A percentile compares a stretch with the other conserved stretches of the same genome.
Evolutionary conservation across 2,329 filamentous ascomycete genomes (phyloP).

Genomic region (Colletotrichum zoysiae): DNA sequence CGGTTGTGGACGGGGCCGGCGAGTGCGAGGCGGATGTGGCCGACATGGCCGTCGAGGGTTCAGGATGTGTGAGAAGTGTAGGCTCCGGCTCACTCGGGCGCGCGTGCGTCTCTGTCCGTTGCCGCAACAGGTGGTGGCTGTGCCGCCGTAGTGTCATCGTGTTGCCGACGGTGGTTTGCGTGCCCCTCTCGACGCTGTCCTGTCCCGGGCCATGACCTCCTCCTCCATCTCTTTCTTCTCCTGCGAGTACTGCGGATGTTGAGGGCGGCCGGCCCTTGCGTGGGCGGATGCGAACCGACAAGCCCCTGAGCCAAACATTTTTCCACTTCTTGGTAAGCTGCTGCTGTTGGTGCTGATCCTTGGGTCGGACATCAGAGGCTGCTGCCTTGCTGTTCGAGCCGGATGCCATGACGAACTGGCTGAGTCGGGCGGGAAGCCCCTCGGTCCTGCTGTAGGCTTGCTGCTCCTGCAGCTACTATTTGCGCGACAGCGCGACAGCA

Average conservation of each 20-base stretch:
- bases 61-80: conserved; percentile 18
- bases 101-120: conserved; percentile 24
- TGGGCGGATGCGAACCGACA: conserved; percentile 37
- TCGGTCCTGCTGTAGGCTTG: conserved; percentile 10
- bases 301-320: conserved; percentile 26
- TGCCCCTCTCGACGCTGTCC: conserved; percentile 30
- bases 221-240: neutral
- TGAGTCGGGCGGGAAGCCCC: conserved; percentile 27
- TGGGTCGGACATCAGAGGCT: neutral
- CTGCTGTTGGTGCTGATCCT: conserved; percentile 20
- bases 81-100: conserved; percentile 28
- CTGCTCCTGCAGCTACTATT: neutral
- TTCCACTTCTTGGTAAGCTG: conserved; percentile 38
- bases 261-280: conserved; percentile 25
- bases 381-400: conserved; percentile 16
- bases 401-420: conserved; percentile 26
- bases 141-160: conserved; percentile 5
- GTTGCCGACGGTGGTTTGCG: conserved; percentile 19
- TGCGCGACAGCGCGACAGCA: neutral
- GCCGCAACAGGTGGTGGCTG: conserved; percentile 9
- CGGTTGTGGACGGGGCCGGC: conserved; percentile 31
- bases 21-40: conserved; percentile 31
- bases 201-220: neutral
- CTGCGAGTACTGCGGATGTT: neutral
- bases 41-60: conserved; percentile 23